phyloP scores from a whole-genome alignment of 2,329 filamentous ascomycete genomes.

The Arthrobotrys pseudoclavata region DNA sequence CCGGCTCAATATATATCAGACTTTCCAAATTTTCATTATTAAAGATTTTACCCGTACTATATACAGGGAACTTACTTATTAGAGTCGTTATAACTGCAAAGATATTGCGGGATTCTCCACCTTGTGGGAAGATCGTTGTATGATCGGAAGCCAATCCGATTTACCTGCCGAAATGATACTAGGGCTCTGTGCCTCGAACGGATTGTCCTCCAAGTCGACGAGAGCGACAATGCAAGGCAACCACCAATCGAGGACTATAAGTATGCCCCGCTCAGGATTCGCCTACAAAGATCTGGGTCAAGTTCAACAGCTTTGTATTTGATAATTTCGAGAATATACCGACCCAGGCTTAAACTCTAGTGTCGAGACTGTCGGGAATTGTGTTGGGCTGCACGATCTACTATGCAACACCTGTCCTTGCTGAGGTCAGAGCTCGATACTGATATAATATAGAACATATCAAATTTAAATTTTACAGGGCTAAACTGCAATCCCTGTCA shows the following conservation, averaged over 20 bases:
- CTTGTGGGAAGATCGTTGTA: constrained; percentile 29
- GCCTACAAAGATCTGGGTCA: neutral
- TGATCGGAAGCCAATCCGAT: constrained; percentile 31
- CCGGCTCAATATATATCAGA: constrained; percentile 30
- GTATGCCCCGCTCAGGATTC: neutral
- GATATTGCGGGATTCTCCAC: neutral
- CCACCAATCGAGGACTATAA: constrained; percentile 4
- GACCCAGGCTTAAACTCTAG: neutral
- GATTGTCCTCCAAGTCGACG: constrained; percentile 9
- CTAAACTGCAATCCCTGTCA: neutral
- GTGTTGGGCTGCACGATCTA: neutral
- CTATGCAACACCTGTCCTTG: neutral
- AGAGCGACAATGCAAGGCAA: constrained; percentile 29
- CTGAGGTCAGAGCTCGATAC: neutral
- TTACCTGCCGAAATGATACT: constrained; percentile 49
- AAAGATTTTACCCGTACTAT: constrained; percentile 39
- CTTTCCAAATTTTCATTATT: constrained; percentile 45
- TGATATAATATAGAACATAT: neutral
- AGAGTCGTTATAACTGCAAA: constrained; percentile 5
- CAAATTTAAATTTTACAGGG: neutral
- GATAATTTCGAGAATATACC: neutral
- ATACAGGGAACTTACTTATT: constrained; percentile 39
- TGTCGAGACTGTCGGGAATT: neutral
- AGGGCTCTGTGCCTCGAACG: constrained; percentile 3
- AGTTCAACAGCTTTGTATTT: neutral